These are phyloP conservation scores for Zymoseptoria ardabiliae DNA, from an alignment of 2,329 filamentous ascomycete species.

Conservation along the genomic window DNA sequence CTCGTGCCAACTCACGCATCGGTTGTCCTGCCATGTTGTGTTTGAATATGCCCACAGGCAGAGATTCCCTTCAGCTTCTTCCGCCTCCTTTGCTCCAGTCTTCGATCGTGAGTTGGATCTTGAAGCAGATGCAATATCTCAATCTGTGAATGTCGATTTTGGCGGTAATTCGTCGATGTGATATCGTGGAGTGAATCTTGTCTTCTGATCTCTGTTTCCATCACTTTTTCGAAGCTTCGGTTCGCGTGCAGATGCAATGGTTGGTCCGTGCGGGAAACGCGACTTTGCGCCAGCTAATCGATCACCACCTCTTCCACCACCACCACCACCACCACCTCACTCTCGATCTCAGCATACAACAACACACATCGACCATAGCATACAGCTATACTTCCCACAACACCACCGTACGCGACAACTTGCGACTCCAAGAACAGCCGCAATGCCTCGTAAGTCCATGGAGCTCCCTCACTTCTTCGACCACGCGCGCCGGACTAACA, in stretches of 20 bases:
- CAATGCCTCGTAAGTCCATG: conserved; percentile 25
- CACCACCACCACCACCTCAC: background rate
- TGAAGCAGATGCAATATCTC: too few relatives aligned
- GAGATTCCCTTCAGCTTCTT: background rate
- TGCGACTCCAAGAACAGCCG: conserved; percentile 1
- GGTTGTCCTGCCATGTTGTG: conserved; percentile 43
- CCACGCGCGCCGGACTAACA: background rate
- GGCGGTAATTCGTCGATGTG: background rate
- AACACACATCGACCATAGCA: background rate
- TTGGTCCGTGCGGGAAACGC: background rate
- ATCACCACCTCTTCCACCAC: background rate
- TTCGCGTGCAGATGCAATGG: background rate
- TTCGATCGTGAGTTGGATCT: too few relatives aligned
- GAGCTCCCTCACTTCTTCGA: background rate
- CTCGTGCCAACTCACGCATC: conserved; percentile 47
- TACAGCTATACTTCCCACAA: background rate
- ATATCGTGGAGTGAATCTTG: background rate
- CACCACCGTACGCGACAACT: background rate
- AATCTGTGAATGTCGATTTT: background rate
- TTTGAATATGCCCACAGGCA: background rate
- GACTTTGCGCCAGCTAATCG: background rate
- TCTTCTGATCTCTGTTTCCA: background rate
- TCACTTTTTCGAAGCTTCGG: background rate
- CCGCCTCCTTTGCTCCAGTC: background rate
- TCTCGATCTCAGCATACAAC: background rate